Evolutionary conservation across 768 basidiomycete genomes (phyloP).

Genomic region (Psilocybe tampanensis): DNA sequence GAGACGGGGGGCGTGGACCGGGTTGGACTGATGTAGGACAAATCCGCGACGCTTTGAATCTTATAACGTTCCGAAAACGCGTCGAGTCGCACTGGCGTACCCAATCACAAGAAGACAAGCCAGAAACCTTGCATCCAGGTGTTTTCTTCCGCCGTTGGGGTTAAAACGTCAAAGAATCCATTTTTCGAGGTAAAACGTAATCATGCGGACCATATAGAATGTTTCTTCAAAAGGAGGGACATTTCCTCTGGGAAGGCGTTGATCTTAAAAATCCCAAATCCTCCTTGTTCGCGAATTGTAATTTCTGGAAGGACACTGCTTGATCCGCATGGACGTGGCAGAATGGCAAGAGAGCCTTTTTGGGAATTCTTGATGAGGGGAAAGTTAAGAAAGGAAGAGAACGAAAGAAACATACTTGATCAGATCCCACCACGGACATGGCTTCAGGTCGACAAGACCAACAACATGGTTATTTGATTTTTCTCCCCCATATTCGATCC

Average conservation of each 20-base stretch:
- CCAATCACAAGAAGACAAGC: neutral
- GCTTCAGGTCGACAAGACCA: too few species aligned
- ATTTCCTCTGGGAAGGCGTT: neutral
- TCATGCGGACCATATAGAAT: constrained; percentile 3
- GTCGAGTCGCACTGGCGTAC: neutral
- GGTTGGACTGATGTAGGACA: neutral
- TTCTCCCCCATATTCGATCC: too few species aligned
- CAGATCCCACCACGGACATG: too few species aligned
- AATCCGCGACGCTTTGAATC: neutral
- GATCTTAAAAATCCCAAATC: neutral
- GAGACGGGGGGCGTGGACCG: neutral
- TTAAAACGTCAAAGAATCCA: constrained; percentile 10
- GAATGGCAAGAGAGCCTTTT: too few species aligned
- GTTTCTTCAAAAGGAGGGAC: neutral
- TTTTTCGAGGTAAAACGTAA: constrained; percentile 1
- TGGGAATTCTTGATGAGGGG: too few species aligned
- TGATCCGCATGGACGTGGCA: neutral
- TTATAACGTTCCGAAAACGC: neutral
- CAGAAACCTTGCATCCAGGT: neutral
- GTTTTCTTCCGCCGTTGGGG: neutral
- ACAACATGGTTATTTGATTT: too few species aligned
- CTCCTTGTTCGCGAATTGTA: neutral
- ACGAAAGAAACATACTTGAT: too few species aligned
- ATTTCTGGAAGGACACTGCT: neutral
- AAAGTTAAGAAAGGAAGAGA: too few species aligned